Conservation (phyloP, 2,329 filamentous ascomycete species). For the Apiospora koreana region DNA sequence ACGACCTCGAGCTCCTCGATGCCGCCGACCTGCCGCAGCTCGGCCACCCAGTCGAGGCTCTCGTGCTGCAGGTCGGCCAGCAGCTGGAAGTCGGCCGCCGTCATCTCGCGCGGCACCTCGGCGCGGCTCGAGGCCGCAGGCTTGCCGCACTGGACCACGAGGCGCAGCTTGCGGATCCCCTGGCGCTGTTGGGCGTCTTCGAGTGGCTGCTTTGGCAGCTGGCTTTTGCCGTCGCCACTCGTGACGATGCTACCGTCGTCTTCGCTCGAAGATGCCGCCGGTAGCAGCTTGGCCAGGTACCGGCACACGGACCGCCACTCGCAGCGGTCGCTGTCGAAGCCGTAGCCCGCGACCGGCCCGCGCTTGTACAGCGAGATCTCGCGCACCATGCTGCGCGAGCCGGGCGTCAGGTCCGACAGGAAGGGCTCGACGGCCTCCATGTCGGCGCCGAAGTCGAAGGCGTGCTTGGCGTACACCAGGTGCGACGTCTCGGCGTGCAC, state of each 20-base stretch:
- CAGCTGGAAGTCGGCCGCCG: slow-evolving; percentile 48
- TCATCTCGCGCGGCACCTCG: slow-evolving; percentile 52
- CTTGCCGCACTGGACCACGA: slow-evolving; percentile 56
- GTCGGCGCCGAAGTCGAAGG: slow-evolving; percentile 60
- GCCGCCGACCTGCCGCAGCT: slow-evolving; percentile 51
- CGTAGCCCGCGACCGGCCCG: slow-evolving; percentile 51
- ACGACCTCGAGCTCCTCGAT: slow-evolving; percentile 52
- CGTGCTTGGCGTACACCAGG: slow-evolving; percentile 55
- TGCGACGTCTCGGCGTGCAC: slow-evolving; percentile 58
- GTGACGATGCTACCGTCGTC: background rate
- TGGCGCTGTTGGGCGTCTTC: background rate
- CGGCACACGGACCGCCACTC: slow-evolving; percentile 57
- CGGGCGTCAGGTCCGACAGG: slow-evolving; percentile 54
- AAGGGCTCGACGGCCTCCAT: slow-evolving; percentile 63
- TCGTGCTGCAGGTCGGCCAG: too few species aligned
- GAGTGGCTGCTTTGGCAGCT: background rate
- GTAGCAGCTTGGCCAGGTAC: slow-evolving; percentile 34
- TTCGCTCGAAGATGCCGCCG: background rate
- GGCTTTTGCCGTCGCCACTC: background rate
- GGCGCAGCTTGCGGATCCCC: slow-evolving; percentile 42
- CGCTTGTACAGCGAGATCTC: slow-evolving; percentile 57
- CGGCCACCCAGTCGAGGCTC: slow-evolving; percentile 58
- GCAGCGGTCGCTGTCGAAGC: slow-evolving; percentile 55
- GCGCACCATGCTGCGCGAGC: slow-evolving; percentile 47
- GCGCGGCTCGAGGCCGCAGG: slow-evolving; percentile 27